Evolutionary conservation across 75 land plant genomes (phyloP), one percentile per base, ranked within the genome.

Genomic region (Sequoia sempervirens): DNA sequence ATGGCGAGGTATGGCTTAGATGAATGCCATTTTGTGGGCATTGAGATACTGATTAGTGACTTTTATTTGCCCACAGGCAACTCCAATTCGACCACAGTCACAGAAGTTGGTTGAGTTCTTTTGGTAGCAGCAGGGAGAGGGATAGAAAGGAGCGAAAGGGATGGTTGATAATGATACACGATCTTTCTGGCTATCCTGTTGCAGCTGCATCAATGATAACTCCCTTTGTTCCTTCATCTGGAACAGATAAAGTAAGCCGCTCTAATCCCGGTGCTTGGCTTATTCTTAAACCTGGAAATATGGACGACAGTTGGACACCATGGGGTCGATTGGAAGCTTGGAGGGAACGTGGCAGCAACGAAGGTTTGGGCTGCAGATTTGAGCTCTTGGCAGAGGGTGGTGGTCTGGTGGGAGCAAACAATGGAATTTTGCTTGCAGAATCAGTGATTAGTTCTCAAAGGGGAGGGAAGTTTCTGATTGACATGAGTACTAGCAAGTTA

Each of bases 121-220:
- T 93, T 66, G 92, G 92, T 20, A 88, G 92, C 41, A 91, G 91
- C 34, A 82, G 89, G 40, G 95, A 91, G 61, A 85, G 93, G 89
- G 90, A 85, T 6, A 90, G 83, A 82, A 94, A 86, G 82, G 98
- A 95, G 79, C 83, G 99, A 32, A 97, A 97, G 64, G 99, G 99
- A 14, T 97, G 99, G 99, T 91, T 94, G n/a, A 88, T 97, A 37
- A 96, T 93, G 78, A 90, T 97, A 64, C 98, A 96, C 85, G 99
- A 97, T 84, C 87, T 97, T 41, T 96, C 95, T 38, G 99, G 99
- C 54, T 94, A 95, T 1, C 98, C 96, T 0, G 98, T 97, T 15
- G 98, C 99, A 23, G 87, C 93, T 17, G 99, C 99, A 12, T 97
- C 99, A 18, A 97, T 97, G 98, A 93, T 94, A 75, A 97, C 99